Evolutionary conservation across 2,329 filamentous ascomycete genomes (phyloP).

Genomic region (Penicillium sp.): DNA sequence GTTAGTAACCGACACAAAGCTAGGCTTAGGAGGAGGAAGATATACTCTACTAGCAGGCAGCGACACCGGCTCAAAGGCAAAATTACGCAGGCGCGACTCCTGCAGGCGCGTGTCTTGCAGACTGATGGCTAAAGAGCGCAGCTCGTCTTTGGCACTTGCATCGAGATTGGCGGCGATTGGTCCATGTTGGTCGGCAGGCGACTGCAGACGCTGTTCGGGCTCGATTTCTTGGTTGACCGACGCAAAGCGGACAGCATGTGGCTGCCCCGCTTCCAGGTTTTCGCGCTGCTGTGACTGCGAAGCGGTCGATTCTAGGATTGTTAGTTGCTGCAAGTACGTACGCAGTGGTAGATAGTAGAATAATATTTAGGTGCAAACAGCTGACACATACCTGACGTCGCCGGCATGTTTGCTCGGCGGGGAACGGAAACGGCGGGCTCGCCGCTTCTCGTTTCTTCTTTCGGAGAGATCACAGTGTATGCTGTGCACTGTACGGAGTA

Average conservation of each 20-base stretch:
- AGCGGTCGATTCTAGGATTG: neutral
- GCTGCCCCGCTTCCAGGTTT: conserved; percentile 16
- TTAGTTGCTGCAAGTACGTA: neutral
- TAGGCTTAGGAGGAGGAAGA: conserved; percentile 7
- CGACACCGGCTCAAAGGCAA: conserved; percentile 86
- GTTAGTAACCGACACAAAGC: neutral
- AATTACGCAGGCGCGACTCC: conserved; percentile 77
- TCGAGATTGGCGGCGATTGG: conserved; percentile 25
- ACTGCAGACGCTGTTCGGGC: conserved; percentile 38
- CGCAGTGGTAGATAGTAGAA: too few relatives aligned
- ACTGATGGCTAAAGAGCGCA: conserved; percentile 67
- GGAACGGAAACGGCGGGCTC: conserved; percentile 15
- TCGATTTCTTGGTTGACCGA: conserved; percentile 68
- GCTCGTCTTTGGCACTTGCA: conserved; percentile 55
- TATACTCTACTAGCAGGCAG: conserved; percentile 57
- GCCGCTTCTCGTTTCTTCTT: neutral
- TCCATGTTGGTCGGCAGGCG: conserved; percentile 11
- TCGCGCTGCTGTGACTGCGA: conserved; percentile 2
- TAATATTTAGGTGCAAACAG: neutral
- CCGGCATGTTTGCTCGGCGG: conserved; percentile 14
- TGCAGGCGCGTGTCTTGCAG: conserved; percentile 74
- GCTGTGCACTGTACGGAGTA: neutral
- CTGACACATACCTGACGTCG: conserved; percentile 14
- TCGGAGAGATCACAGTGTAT: conserved; percentile 3
- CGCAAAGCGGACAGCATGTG: conserved; percentile 64